A percentile compares a stretch with the other conserved stretches of the same genome.
These are phyloP conservation scores for Selaginella moellendorffii DNA, from an alignment of 75 land plant species.

Conservation along the genomic window DNA sequence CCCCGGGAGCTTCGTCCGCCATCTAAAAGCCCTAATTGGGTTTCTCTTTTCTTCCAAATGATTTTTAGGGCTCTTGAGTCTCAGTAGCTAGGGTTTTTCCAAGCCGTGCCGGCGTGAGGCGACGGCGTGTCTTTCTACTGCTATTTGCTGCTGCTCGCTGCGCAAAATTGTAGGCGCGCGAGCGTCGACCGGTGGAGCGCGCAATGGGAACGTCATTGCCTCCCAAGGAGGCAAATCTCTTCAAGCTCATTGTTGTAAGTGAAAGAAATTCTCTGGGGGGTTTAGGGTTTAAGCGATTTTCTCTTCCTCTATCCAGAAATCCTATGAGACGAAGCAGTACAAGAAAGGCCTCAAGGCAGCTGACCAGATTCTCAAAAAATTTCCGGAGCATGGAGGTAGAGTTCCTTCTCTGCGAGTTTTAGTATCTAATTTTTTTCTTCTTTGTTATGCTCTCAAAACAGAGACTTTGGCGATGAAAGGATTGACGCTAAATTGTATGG, in stretches of 20 bases:
- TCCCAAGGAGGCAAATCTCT: conserved; percentile 87
- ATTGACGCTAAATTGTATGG: conserved; percentile 92
- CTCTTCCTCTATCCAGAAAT: conserved; percentile 61
- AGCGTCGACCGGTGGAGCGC: too few relatives aligned
- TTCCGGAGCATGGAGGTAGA: conserved; percentile 99
- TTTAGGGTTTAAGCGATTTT: not conserved
- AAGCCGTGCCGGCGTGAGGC: too few relatives aligned
- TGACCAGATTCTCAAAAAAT: conserved; percentile 80
- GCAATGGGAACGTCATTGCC: conserved; percentile 73
- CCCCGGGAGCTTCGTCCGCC: conserved; percentile 23
- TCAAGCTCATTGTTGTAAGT: conserved; percentile 87
- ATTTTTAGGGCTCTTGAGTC: too few relatives aligned
- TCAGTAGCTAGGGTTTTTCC: too few relatives aligned
- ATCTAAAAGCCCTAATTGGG: not conserved
- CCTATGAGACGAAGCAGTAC: conserved; percentile 98
- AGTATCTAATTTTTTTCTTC: too few relatives aligned
- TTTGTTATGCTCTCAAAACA: too few relatives aligned
- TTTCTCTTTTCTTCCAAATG: too few relatives aligned
- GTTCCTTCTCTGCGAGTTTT: too few relatives aligned
- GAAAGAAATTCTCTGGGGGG: too few relatives aligned
- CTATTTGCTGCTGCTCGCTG: too few relatives aligned
- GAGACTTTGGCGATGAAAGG: conserved; percentile 98
- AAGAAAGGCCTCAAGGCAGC: conserved; percentile 97
- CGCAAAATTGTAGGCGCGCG: too few relatives aligned
- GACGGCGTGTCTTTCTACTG: too few relatives aligned